phyloP scores from a whole-genome alignment of 352 stramenopile species.

The Phytophthora vignae region DNA sequence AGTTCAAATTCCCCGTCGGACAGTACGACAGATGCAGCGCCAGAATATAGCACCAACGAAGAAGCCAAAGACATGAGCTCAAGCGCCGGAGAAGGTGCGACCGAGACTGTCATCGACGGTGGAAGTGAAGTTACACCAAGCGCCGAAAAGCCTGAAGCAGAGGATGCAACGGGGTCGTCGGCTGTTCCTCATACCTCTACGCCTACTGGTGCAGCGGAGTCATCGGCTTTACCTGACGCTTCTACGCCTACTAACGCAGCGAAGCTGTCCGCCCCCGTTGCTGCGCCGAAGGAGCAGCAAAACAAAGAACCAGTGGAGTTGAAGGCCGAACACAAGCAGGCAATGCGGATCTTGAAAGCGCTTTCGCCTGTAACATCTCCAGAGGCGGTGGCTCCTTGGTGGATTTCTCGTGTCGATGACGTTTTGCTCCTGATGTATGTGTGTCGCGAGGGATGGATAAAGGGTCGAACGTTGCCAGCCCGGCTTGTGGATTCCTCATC shows the following conservation, averaged over 20 bases:
- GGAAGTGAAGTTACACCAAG: neutral
- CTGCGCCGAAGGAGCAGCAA: neutral
- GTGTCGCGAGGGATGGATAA: constrained; percentile 78
- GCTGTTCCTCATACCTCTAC: neutral
- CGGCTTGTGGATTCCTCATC: constrained; percentile 50
- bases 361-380: constrained; percentile 47
- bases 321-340: constrained; percentile 40
- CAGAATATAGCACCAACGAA: constrained; percentile 4
- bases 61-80: constrained; percentile 4
- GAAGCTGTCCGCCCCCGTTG: neutral
- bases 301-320: constrained; percentile 8
- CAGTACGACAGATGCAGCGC: neutral
- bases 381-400: constrained; percentile 68
- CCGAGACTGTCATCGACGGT: neutral
- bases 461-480: constrained; percentile 45
- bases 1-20: neutral
- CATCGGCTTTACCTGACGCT: neutral
- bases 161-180: constrained; percentile 2
- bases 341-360: constrained; percentile 51
- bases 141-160: neutral
- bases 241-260: neutral
- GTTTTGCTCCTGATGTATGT: constrained; percentile 76
- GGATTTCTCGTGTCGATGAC: constrained; percentile 81
- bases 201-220: neutral
- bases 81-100: constrained; percentile 3